Conservation (phyloP, 1,284 basidiomycete species). For the Tilletia indica region DNA sequence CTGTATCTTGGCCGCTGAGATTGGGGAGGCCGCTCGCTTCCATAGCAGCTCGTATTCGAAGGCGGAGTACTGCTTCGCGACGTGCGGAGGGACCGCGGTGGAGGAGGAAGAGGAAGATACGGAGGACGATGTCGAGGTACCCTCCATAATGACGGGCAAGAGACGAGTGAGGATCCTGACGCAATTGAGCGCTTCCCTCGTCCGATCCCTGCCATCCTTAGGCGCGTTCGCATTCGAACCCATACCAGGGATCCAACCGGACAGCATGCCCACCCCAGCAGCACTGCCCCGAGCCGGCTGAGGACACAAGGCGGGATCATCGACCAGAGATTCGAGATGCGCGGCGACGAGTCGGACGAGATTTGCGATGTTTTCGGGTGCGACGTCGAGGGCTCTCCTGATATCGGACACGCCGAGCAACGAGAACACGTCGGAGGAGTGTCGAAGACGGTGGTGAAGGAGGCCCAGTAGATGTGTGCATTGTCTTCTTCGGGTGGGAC, state of each 20-base stretch:
- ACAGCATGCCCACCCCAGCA: background rate
- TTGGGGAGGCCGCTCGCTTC: constrained; percentile 14
- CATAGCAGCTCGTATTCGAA: constrained; percentile 38
- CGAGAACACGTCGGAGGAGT: constrained; percentile 39
- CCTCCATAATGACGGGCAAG: constrained; percentile 40
- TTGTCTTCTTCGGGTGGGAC: constrained; percentile 20
- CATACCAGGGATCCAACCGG: background rate
- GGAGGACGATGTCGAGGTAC: constrained; percentile 5
- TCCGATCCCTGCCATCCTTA: constrained; percentile 31
- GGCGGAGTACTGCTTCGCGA: constrained; percentile 16
- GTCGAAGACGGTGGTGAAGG: constrained; percentile 37
- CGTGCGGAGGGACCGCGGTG: background rate
- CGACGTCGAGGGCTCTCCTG: constrained; percentile 30
- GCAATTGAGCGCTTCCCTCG: constrained; percentile 49
- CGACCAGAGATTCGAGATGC: constrained; percentile 47
- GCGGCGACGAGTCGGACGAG: constrained; percentile 44
- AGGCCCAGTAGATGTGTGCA: constrained; percentile 46
- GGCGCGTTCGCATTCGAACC: background rate
- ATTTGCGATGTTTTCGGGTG: constrained; percentile 47
- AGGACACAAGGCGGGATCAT: constrained; percentile 40
- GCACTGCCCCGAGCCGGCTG: constrained; percentile 14
- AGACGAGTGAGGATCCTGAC: constrained; percentile 45
- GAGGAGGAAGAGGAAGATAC: constrained; percentile 21
- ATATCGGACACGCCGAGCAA: constrained; percentile 41
- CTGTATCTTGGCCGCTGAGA: background rate